A percentile compares a stretch with the other conserved stretches of the same genome.
Evolutionary conservation across 768 basidiomycete genomes (phyloP).

Genomic region (Psilocybe subaeruginosa): DNA sequence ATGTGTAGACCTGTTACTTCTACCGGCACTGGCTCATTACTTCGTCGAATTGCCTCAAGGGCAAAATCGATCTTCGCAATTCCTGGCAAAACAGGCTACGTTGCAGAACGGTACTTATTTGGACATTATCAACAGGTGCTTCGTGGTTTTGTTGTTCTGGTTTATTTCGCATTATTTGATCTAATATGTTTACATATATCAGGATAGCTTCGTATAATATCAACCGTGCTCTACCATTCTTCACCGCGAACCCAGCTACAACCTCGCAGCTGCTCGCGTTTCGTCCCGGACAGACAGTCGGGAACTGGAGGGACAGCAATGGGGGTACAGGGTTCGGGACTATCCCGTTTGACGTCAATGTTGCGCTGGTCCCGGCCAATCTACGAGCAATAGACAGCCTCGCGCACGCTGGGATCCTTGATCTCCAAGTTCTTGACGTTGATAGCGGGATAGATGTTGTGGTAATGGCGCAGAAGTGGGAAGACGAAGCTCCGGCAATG

Average conservation of each 20-base stretch:
- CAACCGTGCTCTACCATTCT: constrained; percentile 40
- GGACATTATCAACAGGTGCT: constrained; percentile 35
- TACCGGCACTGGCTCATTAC: constrained; percentile 44
- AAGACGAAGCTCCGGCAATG: constrained; percentile 33
- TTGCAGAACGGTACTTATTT: constrained; percentile 44
- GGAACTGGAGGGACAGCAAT: constrained; percentile 48
- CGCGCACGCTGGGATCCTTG: constrained; percentile 29
- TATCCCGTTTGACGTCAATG: constrained; percentile 48
- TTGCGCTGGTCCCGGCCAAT: constrained; percentile 43
- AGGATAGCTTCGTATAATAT: constrained; percentile 43
- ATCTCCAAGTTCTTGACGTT: constrained; percentile 2
- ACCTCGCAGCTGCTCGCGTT: constrained; percentile 37
- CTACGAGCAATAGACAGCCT: constrained; percentile 37
- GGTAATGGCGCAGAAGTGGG: constrained; percentile 37
- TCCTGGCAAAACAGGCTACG: constrained; percentile 36
- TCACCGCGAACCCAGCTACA: constrained; percentile 24
- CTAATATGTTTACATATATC: too few species aligned
- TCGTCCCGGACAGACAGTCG: constrained; percentile 42
- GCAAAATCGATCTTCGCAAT: constrained; percentile 30
- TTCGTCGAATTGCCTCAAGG: constrained; percentile 48
- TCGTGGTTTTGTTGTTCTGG: not conserved
- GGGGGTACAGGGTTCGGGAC: constrained; percentile 44
- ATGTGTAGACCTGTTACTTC: constrained; percentile 36
- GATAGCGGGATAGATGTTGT: constrained; percentile 18
- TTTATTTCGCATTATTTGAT: not conserved